Evolutionary conservation across 495 filamentous ascomycete genomes (phyloP).

Genomic region (Penicillium crystallinum): DNA sequence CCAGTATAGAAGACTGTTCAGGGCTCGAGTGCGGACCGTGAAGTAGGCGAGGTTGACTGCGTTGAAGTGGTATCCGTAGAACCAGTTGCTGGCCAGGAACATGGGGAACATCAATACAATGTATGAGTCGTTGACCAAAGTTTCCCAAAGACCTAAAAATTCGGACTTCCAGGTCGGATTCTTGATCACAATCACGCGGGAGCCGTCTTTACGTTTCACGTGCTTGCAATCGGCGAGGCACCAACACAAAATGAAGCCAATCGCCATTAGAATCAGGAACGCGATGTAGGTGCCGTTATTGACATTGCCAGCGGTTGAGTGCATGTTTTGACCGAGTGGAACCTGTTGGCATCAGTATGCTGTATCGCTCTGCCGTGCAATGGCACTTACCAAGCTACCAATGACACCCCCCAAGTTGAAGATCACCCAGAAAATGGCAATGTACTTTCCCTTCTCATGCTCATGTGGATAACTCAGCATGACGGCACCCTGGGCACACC

Average conservation of each 20-base stretch:
- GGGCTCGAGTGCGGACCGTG: constrained; percentile 72
- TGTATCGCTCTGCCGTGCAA: neutral
- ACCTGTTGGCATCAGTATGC: constrained; percentile 39
- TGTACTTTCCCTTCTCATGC: constrained; percentile 77
- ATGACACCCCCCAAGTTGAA: constrained; percentile 93
- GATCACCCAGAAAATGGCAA: constrained; percentile 89
- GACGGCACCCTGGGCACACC: constrained; percentile 89
- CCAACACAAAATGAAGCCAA: constrained; percentile 68
- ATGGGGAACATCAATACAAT: constrained; percentile 83
- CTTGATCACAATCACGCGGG: constrained; percentile 80
- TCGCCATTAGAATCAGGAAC: constrained; percentile 81
- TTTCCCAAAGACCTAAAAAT: constrained; percentile 71
- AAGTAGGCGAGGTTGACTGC: constrained; percentile 62
- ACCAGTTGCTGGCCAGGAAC: constrained; percentile 58
- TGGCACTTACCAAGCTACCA: constrained; percentile 62
- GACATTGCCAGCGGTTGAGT: constrained; percentile 55
- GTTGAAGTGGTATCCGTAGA: constrained; percentile 50
- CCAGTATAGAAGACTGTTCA: constrained; percentile 88
- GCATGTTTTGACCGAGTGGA: constrained; percentile 74
- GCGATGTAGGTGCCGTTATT: constrained; percentile 85
- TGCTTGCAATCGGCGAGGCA: constrained; percentile 70
- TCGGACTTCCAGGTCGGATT: constrained; percentile 79
- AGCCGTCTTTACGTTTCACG: constrained; percentile 75
- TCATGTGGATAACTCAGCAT: constrained; percentile 94
- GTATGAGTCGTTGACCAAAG: constrained; percentile 65